phyloP scores from a whole-genome alignment of 306 rosid genomes.

The Fragaria vesca region DNA sequence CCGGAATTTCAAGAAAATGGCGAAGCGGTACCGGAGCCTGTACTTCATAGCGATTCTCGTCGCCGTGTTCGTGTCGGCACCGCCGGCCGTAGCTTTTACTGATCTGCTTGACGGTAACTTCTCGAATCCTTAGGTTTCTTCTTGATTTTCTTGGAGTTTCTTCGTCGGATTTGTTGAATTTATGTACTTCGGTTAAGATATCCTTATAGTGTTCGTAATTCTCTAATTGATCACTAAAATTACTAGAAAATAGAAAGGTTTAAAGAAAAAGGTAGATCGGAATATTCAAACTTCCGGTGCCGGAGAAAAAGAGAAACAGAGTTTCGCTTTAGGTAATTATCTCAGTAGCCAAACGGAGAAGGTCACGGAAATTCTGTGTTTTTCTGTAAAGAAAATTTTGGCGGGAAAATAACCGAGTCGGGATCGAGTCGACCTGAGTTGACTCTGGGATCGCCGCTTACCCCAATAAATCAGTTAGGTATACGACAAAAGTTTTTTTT shows the following conservation, averaged over 20 bases:
- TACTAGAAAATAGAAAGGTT: not conserved
- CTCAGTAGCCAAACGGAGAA: not conserved
- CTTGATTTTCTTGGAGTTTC: constrained; percentile 1
- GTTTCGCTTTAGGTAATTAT: not conserved
- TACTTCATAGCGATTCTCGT: constrained; percentile 30
- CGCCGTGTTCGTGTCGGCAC: constrained; percentile 46
- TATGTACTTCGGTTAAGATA: not conserved
- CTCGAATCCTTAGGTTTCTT: not conserved
- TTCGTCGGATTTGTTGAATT: not conserved
- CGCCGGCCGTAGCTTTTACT: constrained; percentile 47
- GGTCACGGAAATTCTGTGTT: not conserved
- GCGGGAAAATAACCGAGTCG: constrained; percentile 18
- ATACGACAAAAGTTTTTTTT: not conserved
- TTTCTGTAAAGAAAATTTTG: constrained; percentile 1
- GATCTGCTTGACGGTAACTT: constrained; percentile 57
- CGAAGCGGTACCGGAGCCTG: constrained; percentile 8
- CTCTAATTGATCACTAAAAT: constrained; percentile 8
- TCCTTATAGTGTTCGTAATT: not conserved
- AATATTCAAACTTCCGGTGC: not conserved
- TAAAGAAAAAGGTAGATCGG: not conserved
- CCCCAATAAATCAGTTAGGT: not conserved
- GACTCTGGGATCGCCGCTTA: not conserved
- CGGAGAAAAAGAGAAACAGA: not conserved
- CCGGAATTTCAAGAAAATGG: constrained; percentile 38
- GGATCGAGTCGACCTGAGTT: not conserved